These are phyloP conservation scores for Fraxinus nigra DNA, from an alignment of 305 asterid genomes.

Conservation along the genomic window DNA sequence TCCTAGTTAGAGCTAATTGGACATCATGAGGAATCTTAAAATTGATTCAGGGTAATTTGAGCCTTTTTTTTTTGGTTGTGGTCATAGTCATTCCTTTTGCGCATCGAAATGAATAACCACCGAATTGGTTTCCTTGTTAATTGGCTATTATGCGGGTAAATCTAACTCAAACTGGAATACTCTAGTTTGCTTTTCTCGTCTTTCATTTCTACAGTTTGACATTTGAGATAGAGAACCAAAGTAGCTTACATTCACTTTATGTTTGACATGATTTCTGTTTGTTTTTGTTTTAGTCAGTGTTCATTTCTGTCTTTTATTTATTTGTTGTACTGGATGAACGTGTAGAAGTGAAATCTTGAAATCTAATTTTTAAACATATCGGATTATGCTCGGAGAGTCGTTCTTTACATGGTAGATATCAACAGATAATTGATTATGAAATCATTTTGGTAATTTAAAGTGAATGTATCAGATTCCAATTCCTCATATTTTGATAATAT, in stretches of 20 bases:
- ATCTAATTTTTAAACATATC: neutral
- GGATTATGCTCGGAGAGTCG: neutral
- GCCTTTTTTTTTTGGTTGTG: neutral
- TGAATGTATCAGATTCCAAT: neutral
- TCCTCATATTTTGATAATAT: constrained; percentile 7
- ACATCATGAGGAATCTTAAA: neutral
- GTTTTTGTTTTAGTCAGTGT: neutral
- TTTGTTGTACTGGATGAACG: constrained; percentile 15
- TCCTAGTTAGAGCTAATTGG: neutral
- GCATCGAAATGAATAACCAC: neutral
- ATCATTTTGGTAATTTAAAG: neutral
- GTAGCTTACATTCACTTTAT: neutral
- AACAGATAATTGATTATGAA: neutral
- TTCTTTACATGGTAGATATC: neutral
- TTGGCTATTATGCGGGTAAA: neutral
- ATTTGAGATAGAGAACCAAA: neutral
- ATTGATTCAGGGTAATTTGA: neutral
- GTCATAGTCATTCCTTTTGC: neutral
- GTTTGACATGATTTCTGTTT: neutral
- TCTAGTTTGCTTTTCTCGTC: neutral
- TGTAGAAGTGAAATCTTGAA: neutral
- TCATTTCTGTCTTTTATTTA: neutral
- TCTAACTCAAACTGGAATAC: neutral
- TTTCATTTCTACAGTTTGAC: neutral
- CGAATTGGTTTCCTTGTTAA: neutral